A percentile compares a stretch with the other conserved stretches of the same genome.
These are phyloP conservation scores for Lobosporangium transversale DNA, from an alignment of 192 early-diverging fungal species.

Conservation along the genomic window DNA sequence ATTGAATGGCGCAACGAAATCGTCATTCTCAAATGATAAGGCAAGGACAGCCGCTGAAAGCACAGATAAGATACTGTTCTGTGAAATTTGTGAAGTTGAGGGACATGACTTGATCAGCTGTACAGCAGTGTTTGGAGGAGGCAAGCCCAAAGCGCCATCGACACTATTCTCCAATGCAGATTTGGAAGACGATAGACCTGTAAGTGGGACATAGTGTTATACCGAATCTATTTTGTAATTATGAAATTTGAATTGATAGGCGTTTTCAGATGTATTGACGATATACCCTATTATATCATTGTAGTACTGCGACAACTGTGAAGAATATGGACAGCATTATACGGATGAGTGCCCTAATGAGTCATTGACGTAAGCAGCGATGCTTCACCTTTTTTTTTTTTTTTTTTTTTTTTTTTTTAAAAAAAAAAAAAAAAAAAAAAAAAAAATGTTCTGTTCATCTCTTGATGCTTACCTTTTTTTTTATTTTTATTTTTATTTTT, in stretches of 20 bases:
- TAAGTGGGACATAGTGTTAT: no score
- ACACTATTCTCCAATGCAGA: slow-evolving; percentile 10
- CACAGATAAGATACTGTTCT: slow-evolving; percentile 58
- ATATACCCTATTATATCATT: not conserved
- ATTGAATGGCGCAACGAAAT: slow-evolving; percentile 1
- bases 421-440: not conserved
- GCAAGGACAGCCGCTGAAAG: slow-evolving; percentile 20
- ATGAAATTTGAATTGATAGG: no score
- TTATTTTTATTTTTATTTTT: not conserved
- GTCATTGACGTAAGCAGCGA: slow-evolving; percentile 37
- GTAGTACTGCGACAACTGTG: slow-evolving; percentile 83
- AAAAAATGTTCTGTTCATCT: no score
- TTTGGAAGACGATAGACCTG: slow-evolving; percentile 52
- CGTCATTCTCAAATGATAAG: slow-evolving; percentile 1
- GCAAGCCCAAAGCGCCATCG: not conserved
- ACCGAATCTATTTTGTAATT: no score
- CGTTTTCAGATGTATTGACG: no score
- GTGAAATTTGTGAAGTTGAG: slow-evolving; percentile 74
- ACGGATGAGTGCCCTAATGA: slow-evolving; percentile 77
- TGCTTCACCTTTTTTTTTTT: no score
- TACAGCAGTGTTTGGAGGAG: slow-evolving; percentile 54
- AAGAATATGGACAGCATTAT: slow-evolving; percentile 73
- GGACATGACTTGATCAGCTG: slow-evolving; percentile 74
- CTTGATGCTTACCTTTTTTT: no score
- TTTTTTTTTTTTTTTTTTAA: not conserved